Evolutionary conservation across 164 flowering plant genomes (phyloP).

Genomic region (Akebia trifoliata): DNA sequence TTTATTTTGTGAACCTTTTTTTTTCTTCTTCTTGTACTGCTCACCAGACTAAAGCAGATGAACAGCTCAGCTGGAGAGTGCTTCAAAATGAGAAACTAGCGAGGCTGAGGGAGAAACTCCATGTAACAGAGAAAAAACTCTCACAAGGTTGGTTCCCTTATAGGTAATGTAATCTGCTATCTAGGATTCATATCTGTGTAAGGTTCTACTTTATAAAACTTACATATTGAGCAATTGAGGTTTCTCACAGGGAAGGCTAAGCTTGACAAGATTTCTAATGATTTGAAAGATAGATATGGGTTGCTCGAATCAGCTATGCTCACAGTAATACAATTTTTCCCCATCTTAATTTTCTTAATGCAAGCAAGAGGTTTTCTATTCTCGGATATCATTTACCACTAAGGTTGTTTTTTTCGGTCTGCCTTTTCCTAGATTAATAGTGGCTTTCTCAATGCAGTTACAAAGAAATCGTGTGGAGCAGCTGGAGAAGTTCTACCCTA

Average conservation of each 20-base stretch:
- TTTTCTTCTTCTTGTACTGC: not conserved
- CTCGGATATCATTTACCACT: not conserved
- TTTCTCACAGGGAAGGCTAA: slow-evolving; percentile 57
- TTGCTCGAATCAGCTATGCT: slow-evolving; percentile 66
- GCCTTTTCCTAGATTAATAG: slow-evolving; percentile 1
- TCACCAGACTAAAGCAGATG: slow-evolving; percentile 78
- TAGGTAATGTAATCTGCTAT: slow-evolving; percentile 11
- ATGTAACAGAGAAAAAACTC: slow-evolving; percentile 42
- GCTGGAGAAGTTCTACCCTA: slow-evolving; percentile 81
- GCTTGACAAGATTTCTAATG: slow-evolving; percentile 54
- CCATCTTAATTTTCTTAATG: slow-evolving; percentile 2
- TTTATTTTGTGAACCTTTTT: not conserved
- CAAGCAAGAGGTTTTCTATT: not conserved
- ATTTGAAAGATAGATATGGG: slow-evolving; percentile 57
- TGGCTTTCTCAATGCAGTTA: slow-evolving; percentile 46
- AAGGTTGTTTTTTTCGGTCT: not conserved
- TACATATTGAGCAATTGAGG: slow-evolving; percentile 6
- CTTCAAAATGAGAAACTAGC: slow-evolving; percentile 70
- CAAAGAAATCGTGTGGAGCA: slow-evolving; percentile 67
- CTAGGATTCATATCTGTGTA: slow-evolving; percentile 4
- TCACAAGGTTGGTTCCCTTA: slow-evolving; percentile 51
- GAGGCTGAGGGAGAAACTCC: slow-evolving; percentile 67
- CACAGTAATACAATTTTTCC: slow-evolving; percentile 34
- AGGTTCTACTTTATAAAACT: not conserved
- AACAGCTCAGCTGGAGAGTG: slow-evolving; percentile 75